Evolutionary conservation across 306 rosid species (phyloP), one percentile per base, ranked within the genome.

Genomic region (Cicer chorassanicum): DNA sequence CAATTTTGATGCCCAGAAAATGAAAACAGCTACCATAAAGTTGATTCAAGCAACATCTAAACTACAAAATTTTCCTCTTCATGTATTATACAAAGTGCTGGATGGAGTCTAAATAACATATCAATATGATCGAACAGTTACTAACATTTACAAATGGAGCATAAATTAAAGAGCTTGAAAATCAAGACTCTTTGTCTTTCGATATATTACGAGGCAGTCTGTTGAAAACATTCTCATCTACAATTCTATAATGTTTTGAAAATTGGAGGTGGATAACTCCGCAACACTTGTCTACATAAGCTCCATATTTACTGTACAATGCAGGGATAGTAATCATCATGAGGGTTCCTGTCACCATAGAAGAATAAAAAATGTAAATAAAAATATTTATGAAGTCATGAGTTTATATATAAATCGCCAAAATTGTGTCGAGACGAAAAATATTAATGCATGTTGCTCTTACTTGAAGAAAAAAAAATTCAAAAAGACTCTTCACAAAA

Each of bases 231-330:
- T 62, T 86, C 46, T 91, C 97, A 65, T 94, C 97, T 61, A 94
- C 93, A 34, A 91, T 76, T 86, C 81, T 88, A 51, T 91, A 94
- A 76, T 88, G 92, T 87, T 87, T 92, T 43, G 96, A 88, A 83
- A 94, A 90, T 68, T 92, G 95, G 62, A 29, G 80, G 53, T 87
- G 84, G 84, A 90, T 81, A 73, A 83, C 73, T 72, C 96, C 96
- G 13, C 36, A 86, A 60, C 82, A 89, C 67, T 81, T 82, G 74
- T 90, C 91, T 59, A 90, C 86, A 13, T 66, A 80, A 40, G 21
- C 80, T 54, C 91, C 89, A 49, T 79, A 80, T 79, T 80, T 91
- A 76, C 79, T 80, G 90, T 90, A 92, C 81, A 94, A 78, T 8
- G 93, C 95, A 12, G 97, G 99, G 70, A 92, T 60, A 42, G 91